Evolutionary conservation across 2,329 filamentous ascomycete genomes (phyloP).

Genomic region (Phyllosticta paracitricarpa): DNA sequence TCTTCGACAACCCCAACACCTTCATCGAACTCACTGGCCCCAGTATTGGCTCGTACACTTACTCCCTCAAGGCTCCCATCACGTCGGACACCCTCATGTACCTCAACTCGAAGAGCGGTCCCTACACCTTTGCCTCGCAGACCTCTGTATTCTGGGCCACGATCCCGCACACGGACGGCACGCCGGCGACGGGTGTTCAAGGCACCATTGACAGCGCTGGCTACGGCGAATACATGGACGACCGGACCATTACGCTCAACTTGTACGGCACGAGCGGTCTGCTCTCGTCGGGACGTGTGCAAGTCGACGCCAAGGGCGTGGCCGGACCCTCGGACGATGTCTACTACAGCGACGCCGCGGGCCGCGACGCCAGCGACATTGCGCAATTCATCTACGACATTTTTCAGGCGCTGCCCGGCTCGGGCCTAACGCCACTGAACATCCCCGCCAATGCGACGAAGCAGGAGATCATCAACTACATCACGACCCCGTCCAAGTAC

Average conservation of each 20-base stretch:
- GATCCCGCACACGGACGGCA: slow-evolving; percentile 26
- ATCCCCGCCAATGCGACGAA: slow-evolving; percentile 36
- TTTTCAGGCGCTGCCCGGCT: slow-evolving; percentile 36
- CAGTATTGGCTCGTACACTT: slow-evolving; percentile 37
- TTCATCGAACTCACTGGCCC: slow-evolving; percentile 40
- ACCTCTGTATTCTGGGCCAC: slow-evolving; percentile 46
- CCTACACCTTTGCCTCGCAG: slow-evolving; percentile 44
- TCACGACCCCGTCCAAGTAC: slow-evolving; percentile 39
- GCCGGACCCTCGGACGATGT: slow-evolving; percentile 30
- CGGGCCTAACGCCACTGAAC: slow-evolving; percentile 38
- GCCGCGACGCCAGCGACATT: slow-evolving; percentile 39
- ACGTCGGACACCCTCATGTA: slow-evolving; percentile 37
- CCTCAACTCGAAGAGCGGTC: slow-evolving; percentile 39
- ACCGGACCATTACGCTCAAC: slow-evolving; percentile 45
- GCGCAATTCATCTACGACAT: slow-evolving; percentile 42
- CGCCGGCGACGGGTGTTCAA: slow-evolving; percentile 37
- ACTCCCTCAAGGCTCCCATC: slow-evolving; percentile 37
- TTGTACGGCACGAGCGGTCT: slow-evolving; percentile 48
- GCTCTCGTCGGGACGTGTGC: slow-evolving; percentile 38
- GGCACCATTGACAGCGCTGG: slow-evolving; percentile 44
- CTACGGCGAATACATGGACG: slow-evolving; percentile 28
- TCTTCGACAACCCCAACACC: slow-evolving; percentile 49
- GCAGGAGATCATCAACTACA: slow-evolving; percentile 41
- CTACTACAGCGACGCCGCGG: slow-evolving; percentile 33
- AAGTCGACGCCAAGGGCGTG: slow-evolving; percentile 35